Evolutionary conservation across 129 eudicot genomes (phyloP).

Genomic region (Mikania micrantha): DNA sequence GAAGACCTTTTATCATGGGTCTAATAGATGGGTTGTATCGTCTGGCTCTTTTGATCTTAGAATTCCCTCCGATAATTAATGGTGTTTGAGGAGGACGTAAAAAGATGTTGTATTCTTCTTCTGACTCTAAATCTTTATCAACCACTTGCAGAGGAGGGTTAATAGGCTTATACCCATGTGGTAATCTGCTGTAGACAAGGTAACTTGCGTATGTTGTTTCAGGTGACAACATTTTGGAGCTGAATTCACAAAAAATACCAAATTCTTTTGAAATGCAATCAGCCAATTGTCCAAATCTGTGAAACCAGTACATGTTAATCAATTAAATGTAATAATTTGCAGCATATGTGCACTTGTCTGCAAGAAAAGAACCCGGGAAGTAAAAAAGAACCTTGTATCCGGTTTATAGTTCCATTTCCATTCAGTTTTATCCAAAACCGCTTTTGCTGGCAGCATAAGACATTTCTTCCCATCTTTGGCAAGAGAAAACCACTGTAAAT

Average conservation of each 20-base stretch:
- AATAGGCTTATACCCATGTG: not conserved
- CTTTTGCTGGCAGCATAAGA: conserved; percentile 1
- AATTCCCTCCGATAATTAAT: not conserved
- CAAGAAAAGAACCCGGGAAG: not conserved
- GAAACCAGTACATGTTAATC: not conserved
- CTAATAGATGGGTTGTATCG: not conserved
- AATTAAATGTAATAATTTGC: not conserved
- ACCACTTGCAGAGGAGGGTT: not conserved
- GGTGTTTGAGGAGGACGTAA: not conserved
- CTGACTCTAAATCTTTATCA: not conserved
- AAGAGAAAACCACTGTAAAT: conserved; percentile 2
- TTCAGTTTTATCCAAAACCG: not conserved
- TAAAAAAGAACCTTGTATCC: not conserved
- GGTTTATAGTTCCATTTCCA: not conserved
- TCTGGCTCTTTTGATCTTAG: not conserved
- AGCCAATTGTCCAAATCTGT: conserved; percentile 4
- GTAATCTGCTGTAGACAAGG: conserved; percentile 6
- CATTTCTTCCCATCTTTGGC: conserved; percentile 4
- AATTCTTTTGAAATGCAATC: not conserved
- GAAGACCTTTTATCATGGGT: not conserved
- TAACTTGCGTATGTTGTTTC: conserved; percentile 4
- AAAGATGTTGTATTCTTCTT: not conserved
- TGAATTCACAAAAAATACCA: not conserved
- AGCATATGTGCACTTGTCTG: too few relatives aligned
- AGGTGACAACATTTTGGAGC: not conserved